Evolutionary conservation across 2,329 filamentous ascomycete genomes (phyloP), one percentile per base, ranked within the genome.

Genomic region (Diaporthe humulicola): DNA sequence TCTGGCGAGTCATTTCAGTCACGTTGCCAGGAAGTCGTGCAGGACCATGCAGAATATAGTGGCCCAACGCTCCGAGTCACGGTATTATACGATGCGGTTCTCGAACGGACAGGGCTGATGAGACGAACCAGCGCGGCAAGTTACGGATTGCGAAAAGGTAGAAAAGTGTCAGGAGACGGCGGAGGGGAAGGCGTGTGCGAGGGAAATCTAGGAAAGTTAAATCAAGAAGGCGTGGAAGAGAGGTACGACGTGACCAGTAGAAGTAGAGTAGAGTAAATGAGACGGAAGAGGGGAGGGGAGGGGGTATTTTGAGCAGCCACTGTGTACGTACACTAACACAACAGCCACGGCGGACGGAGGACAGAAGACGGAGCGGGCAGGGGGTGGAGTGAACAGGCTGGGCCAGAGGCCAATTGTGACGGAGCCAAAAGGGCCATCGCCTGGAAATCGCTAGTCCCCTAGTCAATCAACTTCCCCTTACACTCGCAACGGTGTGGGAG

Each of bases 401-500:
- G 61, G 42, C 42, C 22, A 67, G 61, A 67, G 38, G 61, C 61
- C 61, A 52, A 67, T 67, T 67, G 61, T 67, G 61, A 67, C 42
- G 61, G 61, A 67, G 61, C 30, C 61, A 50, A 52, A 67, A 67
- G 36, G 42, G 42, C 61, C 22, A 67, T 52, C 17, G 60, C 42
- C 25, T 66, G 40, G 60, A 50, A 66, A 66, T 66, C 42, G 61
- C 61, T 67, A 67, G 61, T 66, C 45, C 61, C 64, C 42, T 25
- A 36, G 61, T 67, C 61, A 74, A 71, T 71, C 54, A 57, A 54
- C 56, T 67, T 57, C 42, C 60, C 70, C 33, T 48, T 56, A 17
- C 8, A 30, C n/a, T 56, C 72, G 67, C 58, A 74, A 71, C 70
- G 74, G 74, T 72, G 72, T 72, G 72, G 58, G 69, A 70, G 72